These are phyloP conservation scores for Yamadazyma sp. DNA, from an alignment of 805 yeast genomes.

Conservation along the genomic window DNA sequence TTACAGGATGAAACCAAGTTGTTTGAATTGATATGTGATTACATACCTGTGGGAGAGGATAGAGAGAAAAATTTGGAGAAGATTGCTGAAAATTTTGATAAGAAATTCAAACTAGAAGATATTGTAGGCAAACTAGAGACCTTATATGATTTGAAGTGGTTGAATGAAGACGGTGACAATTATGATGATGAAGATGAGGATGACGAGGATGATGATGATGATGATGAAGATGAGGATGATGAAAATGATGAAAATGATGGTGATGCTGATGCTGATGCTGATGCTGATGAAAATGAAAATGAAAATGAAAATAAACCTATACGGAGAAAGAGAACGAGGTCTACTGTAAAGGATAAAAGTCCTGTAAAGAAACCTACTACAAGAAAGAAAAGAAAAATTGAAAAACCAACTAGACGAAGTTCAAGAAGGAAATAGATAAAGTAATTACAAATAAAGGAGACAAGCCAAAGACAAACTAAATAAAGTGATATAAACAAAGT, in stretches of 20 bases:
- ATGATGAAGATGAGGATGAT: slow-evolving; percentile 13
- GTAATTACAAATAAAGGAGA: not conserved
- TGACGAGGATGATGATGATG: slow-evolving; percentile 7
- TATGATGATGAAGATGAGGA: slow-evolving; percentile 10
- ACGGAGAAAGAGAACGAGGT: slow-evolving; percentile 19
- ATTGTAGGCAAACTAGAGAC: slow-evolving; percentile 55
- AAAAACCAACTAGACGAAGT: slow-evolving; percentile 17
- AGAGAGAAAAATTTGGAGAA: slow-evolving; percentile 42
- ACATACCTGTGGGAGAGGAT: slow-evolving; percentile 63
- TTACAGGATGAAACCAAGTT: slow-evolving; percentile 60
- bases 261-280: slow-evolving; percentile 14
- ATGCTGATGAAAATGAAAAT: slow-evolving; percentile 9
- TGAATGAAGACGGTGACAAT: slow-evolving; percentile 47
- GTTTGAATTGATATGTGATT: slow-evolving; percentile 58
- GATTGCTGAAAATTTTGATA: slow-evolving; percentile 39
- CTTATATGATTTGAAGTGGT: slow-evolving; percentile 54
- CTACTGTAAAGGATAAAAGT: too few species aligned
- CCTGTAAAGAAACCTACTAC: not conserved
- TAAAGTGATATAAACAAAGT: too few species aligned
- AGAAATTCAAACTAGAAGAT: slow-evolving; percentile 34
- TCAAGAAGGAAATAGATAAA: slow-evolving; percentile 14
- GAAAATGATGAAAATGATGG: slow-evolving; percentile 10
- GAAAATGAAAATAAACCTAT: slow-evolving; percentile 15
- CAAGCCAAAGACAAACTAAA: too few species aligned
- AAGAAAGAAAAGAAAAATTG: slow-evolving; percentile 16